Base-by-base conservation (phyloP, 177 flowering plant species). In the Telopea speciosissima region DNA sequence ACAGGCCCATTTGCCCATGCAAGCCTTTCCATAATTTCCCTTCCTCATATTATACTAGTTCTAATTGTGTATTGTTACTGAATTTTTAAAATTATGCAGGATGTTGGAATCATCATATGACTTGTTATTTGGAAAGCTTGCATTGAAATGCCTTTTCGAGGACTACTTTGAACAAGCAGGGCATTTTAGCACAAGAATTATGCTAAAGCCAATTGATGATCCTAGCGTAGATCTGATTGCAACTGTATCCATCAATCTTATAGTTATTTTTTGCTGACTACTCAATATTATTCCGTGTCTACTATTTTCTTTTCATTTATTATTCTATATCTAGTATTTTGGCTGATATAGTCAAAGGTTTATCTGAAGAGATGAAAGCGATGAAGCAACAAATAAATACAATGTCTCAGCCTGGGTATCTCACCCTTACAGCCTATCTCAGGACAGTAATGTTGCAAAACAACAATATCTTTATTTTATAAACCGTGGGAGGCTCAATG, bases 151-250 rank as follows among this genome's bases (percentile, higher is more conserved):
- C 79, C 90, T 95, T 23, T 92, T 95, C 70, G 93, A 95, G 70
- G 99, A 95, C 76, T 95, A 92, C 75, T 92, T 89, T 79, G 97
- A 90, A 69, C 86, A 81, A 72, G 89, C 93, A 5, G 74, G 74
- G 72, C 85, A 86, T 81, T 91, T 92, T 75, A 86, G 81, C 80
- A 84, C 97, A 24, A 83, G 83, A 64, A 83, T 95, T 26, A 83
- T 95, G 96, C 82, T 95, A 59, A 95, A 90, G 85, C 97, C 99
- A 0, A 78, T 90, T 67, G 97, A 95, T 68, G 99, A 95, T 54
- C 97, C 97, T 69, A 85, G 89, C 77, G 97, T 92, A 1, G 99
- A 95, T 81, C 74, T 95, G 75, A 70, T 91, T 69, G 97, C 99
- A 17, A 86, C 89, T 67, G 97, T 95, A 95, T 88, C 90, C 86